Evolutionary conservation across 2,329 filamentous ascomycete species (phyloP), one percentile per base, ranked within the genome.

Genomic region (Stagonosporopsis rhizophila): DNA sequence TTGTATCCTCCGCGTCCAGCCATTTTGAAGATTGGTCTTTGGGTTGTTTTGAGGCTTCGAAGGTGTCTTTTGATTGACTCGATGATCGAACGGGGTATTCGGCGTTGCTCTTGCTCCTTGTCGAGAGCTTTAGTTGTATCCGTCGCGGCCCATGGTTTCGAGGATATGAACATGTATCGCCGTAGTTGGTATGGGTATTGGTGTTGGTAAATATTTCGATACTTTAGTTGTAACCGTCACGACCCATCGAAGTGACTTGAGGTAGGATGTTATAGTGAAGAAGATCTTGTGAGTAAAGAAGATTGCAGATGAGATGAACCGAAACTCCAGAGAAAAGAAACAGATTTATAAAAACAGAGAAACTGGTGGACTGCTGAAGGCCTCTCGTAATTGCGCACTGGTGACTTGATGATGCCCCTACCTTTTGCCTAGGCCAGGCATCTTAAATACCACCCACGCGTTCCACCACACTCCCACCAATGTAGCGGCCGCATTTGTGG

Each of bases 121-220:
- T 52, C 45, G 30, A 39, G 39, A 34, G 57, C 38, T 59, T 66
- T 69, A 77, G 74, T 79, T 79, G 74, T 79, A 80, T 46, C 77
- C 77, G 61, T 75, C 53, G 47, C 53, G 53, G 17, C 53, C 53
- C 76, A 76, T 61, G 72, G 73, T 73, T 76, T 35, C 8, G 39
- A 55, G 34, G 51, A 42, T 37, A 52, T 52, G 44, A 45, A 51
- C 51, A 49, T 57, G 17, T 54, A 42, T 27, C 25, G 44, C 22
- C 20, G 53, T 44, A 9, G 41, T 14, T 35, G 45, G 51, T 34
- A 40, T 27, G 20, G 54, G 39, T 17, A 38, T 11, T 37, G 42
- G 48, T 40, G 8, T 11, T 32, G 25, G 12, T 22, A 7, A 4
- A 20, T 9, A 19, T 38, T 6, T 48, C 11, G 22, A 30, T n/a